A percentile compares a stretch with the other conserved stretches of the same genome.
phyloP scores from a whole-genome alignment of 2,329 filamentous ascomycete species.

The Pleomassaria siparia region DNA sequence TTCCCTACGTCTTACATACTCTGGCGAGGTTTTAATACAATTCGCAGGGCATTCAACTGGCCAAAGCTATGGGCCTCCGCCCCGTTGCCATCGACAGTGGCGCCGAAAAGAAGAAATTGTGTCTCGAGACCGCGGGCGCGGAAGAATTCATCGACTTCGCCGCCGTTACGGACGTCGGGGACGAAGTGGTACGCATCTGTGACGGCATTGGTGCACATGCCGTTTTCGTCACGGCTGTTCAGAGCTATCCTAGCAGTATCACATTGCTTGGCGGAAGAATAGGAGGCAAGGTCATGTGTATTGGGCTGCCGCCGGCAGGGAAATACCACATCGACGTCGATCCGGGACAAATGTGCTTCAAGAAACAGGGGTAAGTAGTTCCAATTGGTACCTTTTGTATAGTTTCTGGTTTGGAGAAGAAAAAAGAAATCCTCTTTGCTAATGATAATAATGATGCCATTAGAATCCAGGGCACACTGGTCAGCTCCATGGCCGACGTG shows the following conservation, averaged over 20 bases:
- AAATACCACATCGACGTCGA: conserved; percentile 35
- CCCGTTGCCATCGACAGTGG: conserved; percentile 42
- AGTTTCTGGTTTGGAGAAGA: too few relatives aligned
- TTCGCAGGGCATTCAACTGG: conserved; percentile 53
- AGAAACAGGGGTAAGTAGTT: conserved; percentile 40
- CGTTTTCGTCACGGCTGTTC: conserved; percentile 43
- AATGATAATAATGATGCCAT: too few relatives aligned
- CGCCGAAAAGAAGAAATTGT: conserved; percentile 38
- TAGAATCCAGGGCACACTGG: conserved; percentile 43
- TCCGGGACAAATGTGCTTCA: conserved; percentile 38
- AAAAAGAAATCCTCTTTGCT: too few relatives aligned
- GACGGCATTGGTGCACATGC: conserved; percentile 43
- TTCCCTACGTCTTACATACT: too few relatives aligned
- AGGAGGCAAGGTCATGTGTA: conserved; percentile 57
- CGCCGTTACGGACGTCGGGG: conserved; percentile 33
- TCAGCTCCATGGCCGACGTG: conserved; percentile 52
- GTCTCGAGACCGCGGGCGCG: conserved; percentile 34
- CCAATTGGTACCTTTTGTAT: too few relatives aligned
- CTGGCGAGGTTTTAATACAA: too few relatives aligned
- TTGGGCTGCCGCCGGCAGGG: conserved; percentile 45
- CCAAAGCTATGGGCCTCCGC: conserved; percentile 43
- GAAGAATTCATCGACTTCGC: conserved; percentile 44
- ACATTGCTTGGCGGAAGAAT: conserved; percentile 48
- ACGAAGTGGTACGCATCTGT: conserved; percentile 35
- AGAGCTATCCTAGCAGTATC: conserved; percentile 32